Conservation (phyloP, 768 basidiomycete species). For the Chalciporus sphaerocephalus region DNA sequence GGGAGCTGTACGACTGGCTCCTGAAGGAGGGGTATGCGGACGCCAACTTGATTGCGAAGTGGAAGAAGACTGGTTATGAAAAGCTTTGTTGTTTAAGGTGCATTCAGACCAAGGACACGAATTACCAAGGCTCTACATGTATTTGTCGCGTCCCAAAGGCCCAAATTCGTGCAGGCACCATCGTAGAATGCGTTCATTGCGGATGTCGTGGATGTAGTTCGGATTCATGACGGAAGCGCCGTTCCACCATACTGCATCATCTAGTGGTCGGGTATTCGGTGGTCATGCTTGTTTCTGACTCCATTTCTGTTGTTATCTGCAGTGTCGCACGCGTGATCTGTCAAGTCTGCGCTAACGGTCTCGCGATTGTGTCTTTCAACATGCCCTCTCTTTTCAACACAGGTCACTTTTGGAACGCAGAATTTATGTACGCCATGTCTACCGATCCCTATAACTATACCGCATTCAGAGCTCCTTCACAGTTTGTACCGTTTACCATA, state of each 20-base stretch:
- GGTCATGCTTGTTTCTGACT: neutral
- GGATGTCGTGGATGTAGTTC: conserved; percentile 93
- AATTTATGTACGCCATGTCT: conserved; percentile 1
- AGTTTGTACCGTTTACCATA: conserved; percentile 1
- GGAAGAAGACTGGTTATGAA: conserved; percentile 99
- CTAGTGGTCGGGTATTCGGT: neutral
- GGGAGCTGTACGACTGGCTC: conserved; percentile 94
- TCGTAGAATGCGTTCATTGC: conserved; percentile 96
- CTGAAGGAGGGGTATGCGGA: conserved; percentile 97
- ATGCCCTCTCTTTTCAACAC: neutral
- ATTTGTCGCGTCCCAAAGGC: conserved; percentile 97
- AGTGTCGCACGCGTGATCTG: neutral
- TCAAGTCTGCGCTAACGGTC: neutral
- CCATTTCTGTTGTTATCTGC: neutral
- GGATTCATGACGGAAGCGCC: conserved; percentile 50
- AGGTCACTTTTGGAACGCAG: neutral
- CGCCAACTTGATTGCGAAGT: conserved; percentile 94
- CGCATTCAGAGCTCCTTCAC: neutral
- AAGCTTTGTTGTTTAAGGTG: conserved; percentile 96
- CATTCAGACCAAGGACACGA: conserved; percentile 99
- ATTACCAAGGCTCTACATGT: conserved; percentile 97
- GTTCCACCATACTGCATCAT: neutral
- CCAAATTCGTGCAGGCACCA: conserved; percentile 80
- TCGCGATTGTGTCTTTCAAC: neutral
- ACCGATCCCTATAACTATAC: neutral